Conservation (phyloP, 1,284 basidiomycete species). For the Pseudozyma pruni region DNA sequence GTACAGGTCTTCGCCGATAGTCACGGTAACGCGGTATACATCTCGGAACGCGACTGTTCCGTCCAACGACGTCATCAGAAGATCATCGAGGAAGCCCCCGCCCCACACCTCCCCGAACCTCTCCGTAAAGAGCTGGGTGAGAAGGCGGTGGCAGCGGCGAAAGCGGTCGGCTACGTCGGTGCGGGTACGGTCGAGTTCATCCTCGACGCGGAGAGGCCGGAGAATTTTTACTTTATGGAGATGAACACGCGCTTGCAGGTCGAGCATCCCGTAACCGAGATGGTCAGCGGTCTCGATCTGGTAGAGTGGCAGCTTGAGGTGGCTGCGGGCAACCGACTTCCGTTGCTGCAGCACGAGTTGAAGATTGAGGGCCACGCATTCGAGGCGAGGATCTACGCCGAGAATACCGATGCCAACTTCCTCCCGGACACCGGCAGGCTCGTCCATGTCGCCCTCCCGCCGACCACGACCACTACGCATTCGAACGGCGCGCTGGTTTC, state of each 20-base stretch:
- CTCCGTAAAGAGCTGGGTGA: slow-evolving; percentile 82
- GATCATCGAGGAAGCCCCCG: slow-evolving; percentile 94
- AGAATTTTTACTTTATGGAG: slow-evolving; percentile 62
- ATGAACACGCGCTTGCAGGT: slow-evolving; percentile 86
- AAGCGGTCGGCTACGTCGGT: slow-evolving; percentile 89
- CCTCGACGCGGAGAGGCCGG: slow-evolving; percentile 27
- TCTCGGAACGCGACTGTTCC: slow-evolving; percentile 94
- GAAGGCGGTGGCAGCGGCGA: slow-evolving; percentile 89
- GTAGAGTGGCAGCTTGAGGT: slow-evolving; percentile 91
- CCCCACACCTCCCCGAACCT: slow-evolving; percentile 81
- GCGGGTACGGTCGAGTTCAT: slow-evolving; percentile 83
- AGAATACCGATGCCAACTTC: slow-evolving; percentile 76
- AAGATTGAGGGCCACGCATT: slow-evolving; percentile 90
- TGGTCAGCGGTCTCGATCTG: slow-evolving; percentile 90
- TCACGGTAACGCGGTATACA: slow-evolving; percentile 80
- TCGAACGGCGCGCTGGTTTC: slow-evolving; percentile 8
- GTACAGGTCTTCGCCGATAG: slow-evolving; percentile 73
- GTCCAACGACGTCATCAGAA: slow-evolving; percentile 94
- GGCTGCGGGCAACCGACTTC: slow-evolving; percentile 86
- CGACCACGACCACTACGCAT: slow-evolving; percentile 65
- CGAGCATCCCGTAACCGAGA: slow-evolving; percentile 89
- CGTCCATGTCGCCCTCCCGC: slow-evolving; percentile 75
- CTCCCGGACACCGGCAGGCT: slow-evolving; percentile 88
- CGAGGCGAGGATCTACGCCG: slow-evolving; percentile 95
- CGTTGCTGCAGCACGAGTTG: slow-evolving; percentile 79